Conservation (phyloP, 1,284 basidiomycete species). For the Austroboletus niveus region DNA sequence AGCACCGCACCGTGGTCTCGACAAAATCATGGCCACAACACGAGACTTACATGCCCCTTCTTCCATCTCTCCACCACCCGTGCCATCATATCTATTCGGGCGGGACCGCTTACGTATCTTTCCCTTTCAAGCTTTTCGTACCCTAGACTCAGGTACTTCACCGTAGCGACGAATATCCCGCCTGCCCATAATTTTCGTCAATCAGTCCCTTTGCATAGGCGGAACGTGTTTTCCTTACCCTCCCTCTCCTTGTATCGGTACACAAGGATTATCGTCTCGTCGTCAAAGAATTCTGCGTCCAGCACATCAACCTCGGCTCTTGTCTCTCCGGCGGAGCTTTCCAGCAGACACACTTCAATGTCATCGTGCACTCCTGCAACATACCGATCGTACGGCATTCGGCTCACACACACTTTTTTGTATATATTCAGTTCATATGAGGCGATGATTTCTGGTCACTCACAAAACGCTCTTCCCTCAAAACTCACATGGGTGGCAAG, state of each 20-base stretch:
- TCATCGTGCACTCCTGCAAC: slow-evolving; percentile 36
- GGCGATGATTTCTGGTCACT: slow-evolving; percentile 26
- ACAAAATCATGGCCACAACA: slow-evolving; percentile 33
- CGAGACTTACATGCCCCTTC: slow-evolving; percentile 48
- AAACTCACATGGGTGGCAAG: slow-evolving; percentile 38
- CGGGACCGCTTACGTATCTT: slow-evolving; percentile 49
- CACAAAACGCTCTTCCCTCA: slow-evolving; percentile 28
- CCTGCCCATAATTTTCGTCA: slow-evolving; percentile 35
- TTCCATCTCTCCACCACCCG: slow-evolving; percentile 53
- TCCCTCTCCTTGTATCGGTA: slow-evolving; percentile 41
- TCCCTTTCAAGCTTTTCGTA: slow-evolving; percentile 51
- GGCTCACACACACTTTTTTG: slow-evolving; percentile 52
- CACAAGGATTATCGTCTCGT: slow-evolving; percentile 61
- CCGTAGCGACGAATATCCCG: slow-evolving; percentile 53
- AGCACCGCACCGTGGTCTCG: slow-evolving; percentile 33
- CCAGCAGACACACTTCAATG: slow-evolving; percentile 49
- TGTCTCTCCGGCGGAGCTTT: slow-evolving; percentile 44
- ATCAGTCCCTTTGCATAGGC: slow-evolving; percentile 16
- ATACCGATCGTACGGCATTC: slow-evolving; percentile 45
- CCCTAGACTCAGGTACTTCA: slow-evolving; percentile 55
- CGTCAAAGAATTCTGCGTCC: slow-evolving; percentile 75
- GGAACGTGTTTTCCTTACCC: slow-evolving; percentile 43
- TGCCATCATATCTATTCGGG: slow-evolving; percentile 62
- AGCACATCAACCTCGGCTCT: slow-evolving; percentile 48
- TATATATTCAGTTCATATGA: slow-evolving; percentile 37